Evolutionary conservation across 345 rosid species (phyloP).

Genomic region (Rhodamnia argentea): DNA sequence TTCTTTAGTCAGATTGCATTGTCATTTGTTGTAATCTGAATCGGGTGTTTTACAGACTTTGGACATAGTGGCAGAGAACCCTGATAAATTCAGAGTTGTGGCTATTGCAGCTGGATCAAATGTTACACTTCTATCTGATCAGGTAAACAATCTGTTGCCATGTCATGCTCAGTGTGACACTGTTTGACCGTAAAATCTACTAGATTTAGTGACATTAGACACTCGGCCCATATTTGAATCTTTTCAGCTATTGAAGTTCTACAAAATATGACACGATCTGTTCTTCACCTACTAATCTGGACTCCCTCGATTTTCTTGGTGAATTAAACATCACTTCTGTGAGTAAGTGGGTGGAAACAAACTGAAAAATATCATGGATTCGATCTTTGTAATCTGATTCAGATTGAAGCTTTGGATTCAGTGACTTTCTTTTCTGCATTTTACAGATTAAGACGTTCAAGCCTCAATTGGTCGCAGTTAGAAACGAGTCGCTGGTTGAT

Average conservation of each 20-base stretch:
- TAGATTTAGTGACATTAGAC: neutral
- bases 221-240: neutral
- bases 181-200: neutral
- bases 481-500: conserved; percentile 55
- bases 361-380: neutral
- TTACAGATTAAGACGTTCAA: conserved; percentile 76
- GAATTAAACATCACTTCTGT: neutral
- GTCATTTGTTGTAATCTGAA: neutral
- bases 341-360: neutral
- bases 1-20: neutral
- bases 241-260: neutral
- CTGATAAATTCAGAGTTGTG: conserved; percentile 80
- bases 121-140: conserved; percentile 87
- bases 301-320: neutral
- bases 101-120: conserved; percentile 97
- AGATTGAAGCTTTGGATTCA: neutral
- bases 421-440: neutral
- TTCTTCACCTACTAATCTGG: neutral
- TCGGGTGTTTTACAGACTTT: conserved; percentile 51
- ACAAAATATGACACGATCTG: neutral
- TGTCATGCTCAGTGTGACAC: neutral
- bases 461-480: conserved; percentile 78
- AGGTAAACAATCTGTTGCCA: conserved; percentile 29
- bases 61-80: conserved; percentile 86
- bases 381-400: neutral